These are phyloP conservation scores for Xylariales sp. DNA, from an alignment of 2,329 filamentous ascomycete species.

Conservation along the genomic window DNA sequence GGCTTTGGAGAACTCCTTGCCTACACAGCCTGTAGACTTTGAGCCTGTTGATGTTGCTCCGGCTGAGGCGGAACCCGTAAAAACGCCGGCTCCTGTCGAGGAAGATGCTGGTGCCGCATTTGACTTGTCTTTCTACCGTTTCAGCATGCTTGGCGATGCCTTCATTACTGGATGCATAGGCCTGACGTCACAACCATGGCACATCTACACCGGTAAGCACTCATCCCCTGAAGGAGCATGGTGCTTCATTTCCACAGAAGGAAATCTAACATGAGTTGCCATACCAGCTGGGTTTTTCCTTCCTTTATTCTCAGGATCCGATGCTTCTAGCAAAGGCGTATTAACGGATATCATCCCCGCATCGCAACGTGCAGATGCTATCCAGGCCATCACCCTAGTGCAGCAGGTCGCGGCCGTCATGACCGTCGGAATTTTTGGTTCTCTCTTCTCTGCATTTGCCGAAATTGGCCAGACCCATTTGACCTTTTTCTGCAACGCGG, in stretches of 20 bases:
- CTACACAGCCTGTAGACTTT: conserved; percentile 14
- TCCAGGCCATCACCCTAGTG: conserved; percentile 20
- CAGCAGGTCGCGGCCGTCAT: conserved; percentile 14
- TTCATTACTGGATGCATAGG: conserved; percentile 16
- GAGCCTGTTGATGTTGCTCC: conserved; percentile 10
- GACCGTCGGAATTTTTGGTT: conserved; percentile 18
- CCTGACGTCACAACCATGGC: conserved; percentile 16
- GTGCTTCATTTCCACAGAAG: too few species aligned
- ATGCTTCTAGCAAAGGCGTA: conserved; percentile 18
- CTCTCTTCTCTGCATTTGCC: conserved; percentile 17
- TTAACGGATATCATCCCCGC: conserved; percentile 19
- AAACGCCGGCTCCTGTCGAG: conserved; percentile 10
- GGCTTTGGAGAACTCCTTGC: conserved; percentile 10
- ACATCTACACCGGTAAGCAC: conserved; percentile 19
- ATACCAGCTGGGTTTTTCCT: conserved; percentile 15
- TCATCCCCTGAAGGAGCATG: not conserved
- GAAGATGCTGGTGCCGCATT: conserved; percentile 15
- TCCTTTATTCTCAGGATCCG: conserved; percentile 19
- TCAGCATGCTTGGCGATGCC: conserved; percentile 17
- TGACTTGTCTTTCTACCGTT: conserved; percentile 18
- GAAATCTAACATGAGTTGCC: not conserved
- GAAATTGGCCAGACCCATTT: conserved; percentile 16
- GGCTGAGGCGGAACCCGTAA: conserved; percentile 12
- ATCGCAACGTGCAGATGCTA: conserved; percentile 15
- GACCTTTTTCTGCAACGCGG: conserved; percentile 20